Evolutionary conservation across 208 protist species (phyloP), one percentile per base, ranked within the genome.

Genomic region (Crithidia mellificae): DNA sequence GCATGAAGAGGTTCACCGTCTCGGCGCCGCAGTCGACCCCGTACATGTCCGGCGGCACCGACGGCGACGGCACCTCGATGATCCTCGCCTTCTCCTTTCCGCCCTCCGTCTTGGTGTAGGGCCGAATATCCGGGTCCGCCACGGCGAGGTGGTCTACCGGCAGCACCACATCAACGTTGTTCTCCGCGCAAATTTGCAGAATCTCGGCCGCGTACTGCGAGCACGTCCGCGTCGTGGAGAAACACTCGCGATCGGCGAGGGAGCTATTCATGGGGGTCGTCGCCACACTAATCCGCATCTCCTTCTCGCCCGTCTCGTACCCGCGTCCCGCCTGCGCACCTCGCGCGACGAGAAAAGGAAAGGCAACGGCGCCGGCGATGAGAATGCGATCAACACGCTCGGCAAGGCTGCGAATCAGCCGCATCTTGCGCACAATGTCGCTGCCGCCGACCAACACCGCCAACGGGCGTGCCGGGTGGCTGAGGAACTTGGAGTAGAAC

Each of bases 161-260:
- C 36, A 99, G 91, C 51, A 98, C 77, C 22, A 99, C 68, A 57
- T 99, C 92, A 12, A 99, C 97, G 47, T 85, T 75, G 57, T 96
- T 91, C 55, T 84, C 79, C 49, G 95, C 78, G 51, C 97, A 98
- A 44, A 98, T 88, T 2, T 72, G 80, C 39, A 99, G 72, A 53
- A 99, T 93, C 56, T 95, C 72, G 20, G 81, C 63, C 51, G 94
- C 91, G 44, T 85, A 89, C 27, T 81, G 59, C 50, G 78, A 83
- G 76, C 74, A 84, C 27, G 74, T n/a, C 55, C 38, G 61, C 68
- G 68, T 64, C 44, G 46, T 64, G 19, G 44, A 19, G n/a, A 64
- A 41, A n/a, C 46, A 39, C n/a, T 52, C 54, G 7, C 63, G 49
- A 5, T 38, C 49, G 12, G 11, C 39, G 4, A 54, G n/a, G 22